Percentiles rank a stretch among this genome's conserved stretches.
These are phyloP conservation scores for Mimosa pudica DNA, from an alignment of 306 rosid genomes.

Conservation along the genomic window DNA sequence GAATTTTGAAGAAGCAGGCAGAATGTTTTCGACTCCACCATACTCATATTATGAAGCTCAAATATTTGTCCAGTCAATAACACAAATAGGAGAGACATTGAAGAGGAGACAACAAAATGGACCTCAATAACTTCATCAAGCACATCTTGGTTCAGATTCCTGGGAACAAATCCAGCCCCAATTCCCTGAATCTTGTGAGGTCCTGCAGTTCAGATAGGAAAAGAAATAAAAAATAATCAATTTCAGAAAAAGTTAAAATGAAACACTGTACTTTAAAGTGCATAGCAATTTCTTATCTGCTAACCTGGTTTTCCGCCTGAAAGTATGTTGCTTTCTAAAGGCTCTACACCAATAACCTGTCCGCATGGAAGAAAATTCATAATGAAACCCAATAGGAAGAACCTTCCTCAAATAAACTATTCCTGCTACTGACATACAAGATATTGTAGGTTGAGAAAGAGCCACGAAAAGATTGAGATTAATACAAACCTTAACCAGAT, in stretches of 20 bases:
- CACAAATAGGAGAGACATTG: slow-evolving; percentile 9
- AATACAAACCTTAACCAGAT: slow-evolving; percentile 9
- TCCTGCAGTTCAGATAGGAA: slow-evolving; percentile 55
- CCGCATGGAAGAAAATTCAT: slow-evolving; percentile 30
- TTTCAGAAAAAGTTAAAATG: neutral
- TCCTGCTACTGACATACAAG: slow-evolving; percentile 16
- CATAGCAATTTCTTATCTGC: slow-evolving; percentile 36
- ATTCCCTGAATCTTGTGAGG: slow-evolving; percentile 99
- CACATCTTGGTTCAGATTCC: slow-evolving; percentile 84
- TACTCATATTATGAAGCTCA: neutral
- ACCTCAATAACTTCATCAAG: slow-evolving; percentile 92
- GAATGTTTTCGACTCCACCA: neutral
- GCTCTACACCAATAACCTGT: slow-evolving; percentile 94
- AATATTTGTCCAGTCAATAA: slow-evolving; percentile 8
- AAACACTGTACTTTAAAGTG: slow-evolving; percentile 23
- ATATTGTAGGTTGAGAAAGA: slow-evolving; percentile 1
- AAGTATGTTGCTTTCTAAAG: slow-evolving; percentile 91
- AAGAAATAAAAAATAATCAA: slow-evolving; percentile 10
- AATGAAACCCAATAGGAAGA: slow-evolving; percentile 25
- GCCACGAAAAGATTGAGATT: neutral
- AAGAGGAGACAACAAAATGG: slow-evolving; percentile 19
- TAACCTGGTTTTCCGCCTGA: slow-evolving; percentile 98
- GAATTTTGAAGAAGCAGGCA: slow-evolving; percentile 3
- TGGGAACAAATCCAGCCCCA: slow-evolving; percentile 98
- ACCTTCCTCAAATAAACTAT: slow-evolving; percentile 27